phyloP scores from a whole-genome alignment of 768 basidiomycete species.

The Boletus pseudo-olivaceus region DNA sequence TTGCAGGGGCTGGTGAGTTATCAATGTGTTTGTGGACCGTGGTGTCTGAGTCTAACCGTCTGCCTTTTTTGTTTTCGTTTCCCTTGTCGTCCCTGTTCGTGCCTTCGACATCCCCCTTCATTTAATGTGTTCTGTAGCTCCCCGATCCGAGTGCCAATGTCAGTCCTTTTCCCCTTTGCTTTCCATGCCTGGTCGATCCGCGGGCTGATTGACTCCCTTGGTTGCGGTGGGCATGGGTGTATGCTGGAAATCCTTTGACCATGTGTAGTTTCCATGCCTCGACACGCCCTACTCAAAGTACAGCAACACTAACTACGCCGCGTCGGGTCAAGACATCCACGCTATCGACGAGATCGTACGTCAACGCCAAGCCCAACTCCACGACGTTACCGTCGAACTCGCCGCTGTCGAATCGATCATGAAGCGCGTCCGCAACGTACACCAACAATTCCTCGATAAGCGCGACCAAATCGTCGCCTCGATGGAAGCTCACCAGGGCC shows the following conservation, averaged over 20 bases:
- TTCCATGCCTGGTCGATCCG: neutral
- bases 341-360: constrained; percentile 14
- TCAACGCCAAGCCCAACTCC: constrained; percentile 14
- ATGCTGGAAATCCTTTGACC: neutral
- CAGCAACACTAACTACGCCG: constrained; percentile 13
- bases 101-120: neutral
- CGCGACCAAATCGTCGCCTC: constrained; percentile 11
- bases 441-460: constrained; percentile 12
- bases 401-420: constrained; percentile 10
- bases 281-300: constrained; percentile 19
- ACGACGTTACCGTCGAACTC: constrained; percentile 13
- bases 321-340: constrained; percentile 8
- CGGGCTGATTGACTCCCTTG: neutral
- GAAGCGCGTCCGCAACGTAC: constrained; percentile 4
- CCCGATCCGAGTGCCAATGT: constrained; percentile 13
- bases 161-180: neutral
- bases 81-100: neutral
- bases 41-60: neutral
- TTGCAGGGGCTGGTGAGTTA: constrained; percentile 10
- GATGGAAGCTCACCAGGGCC: constrained; percentile 19
- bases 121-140: constrained; percentile 4
- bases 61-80: neutral
- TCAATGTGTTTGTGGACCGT: no score
- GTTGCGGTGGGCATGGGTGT: neutral
- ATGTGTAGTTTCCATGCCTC: constrained; percentile 9